These are phyloP conservation scores for Diatrype stigma DNA, from an alignment of 2,329 filamentous ascomycete species.

Conservation along the genomic window DNA sequence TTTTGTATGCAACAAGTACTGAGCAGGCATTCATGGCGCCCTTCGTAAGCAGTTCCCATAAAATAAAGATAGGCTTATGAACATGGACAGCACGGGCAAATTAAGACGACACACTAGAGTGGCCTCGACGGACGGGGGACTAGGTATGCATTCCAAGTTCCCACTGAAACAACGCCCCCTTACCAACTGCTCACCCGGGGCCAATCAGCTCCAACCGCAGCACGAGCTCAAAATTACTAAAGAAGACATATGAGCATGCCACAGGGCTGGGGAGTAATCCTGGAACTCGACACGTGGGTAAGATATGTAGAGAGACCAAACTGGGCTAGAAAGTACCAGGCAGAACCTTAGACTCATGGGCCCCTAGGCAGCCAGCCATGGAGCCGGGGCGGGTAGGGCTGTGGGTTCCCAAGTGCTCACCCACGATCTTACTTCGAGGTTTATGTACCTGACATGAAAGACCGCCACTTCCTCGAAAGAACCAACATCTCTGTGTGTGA, in stretches of 20 bases:
- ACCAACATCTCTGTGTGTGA: neutral
- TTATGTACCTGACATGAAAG: neutral
- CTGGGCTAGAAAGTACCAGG: neutral
- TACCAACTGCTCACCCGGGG: neutral
- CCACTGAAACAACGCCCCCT: neutral
- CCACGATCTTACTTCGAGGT: neutral
- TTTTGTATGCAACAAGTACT: no score
- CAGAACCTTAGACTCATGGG: neutral
- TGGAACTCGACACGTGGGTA: neutral
- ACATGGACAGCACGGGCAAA: no score
- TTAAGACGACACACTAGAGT: no score
- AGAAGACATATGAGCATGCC: neutral
- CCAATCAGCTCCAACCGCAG: neutral
- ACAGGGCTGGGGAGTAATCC: neutral
- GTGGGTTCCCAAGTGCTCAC: neutral
- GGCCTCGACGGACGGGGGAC: neutral
- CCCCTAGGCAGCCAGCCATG: neutral
- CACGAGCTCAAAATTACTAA: neutral
- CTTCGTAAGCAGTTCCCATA: neutral
- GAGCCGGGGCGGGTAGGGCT: neutral
- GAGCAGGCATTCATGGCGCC: no score
- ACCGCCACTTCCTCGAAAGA: neutral
- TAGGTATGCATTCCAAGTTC: neutral
- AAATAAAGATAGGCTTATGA: neutral
- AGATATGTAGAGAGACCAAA: neutral